phyloP scores from a whole-genome alignment of 352 stramenopile genomes.

The Globisporangium echinulatum region DNA sequence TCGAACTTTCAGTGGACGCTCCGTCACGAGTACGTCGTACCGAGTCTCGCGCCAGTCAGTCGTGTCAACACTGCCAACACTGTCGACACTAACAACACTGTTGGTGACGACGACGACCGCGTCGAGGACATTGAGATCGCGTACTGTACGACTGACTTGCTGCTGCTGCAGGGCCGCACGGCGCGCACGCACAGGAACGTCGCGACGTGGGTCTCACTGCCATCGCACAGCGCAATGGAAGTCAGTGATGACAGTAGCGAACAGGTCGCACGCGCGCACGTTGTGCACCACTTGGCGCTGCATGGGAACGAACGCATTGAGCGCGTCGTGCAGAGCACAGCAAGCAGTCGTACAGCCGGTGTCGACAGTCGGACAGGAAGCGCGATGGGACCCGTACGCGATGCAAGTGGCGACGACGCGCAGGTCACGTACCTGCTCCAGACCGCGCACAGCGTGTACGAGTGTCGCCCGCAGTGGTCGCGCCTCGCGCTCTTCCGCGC shows the following conservation, averaged over 20 bases:
- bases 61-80: not conserved
- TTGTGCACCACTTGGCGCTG: constrained; percentile 75
- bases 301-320: constrained; percentile 72
- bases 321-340: constrained; percentile 59
- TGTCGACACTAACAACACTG: not conserved
- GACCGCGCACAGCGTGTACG: constrained; percentile 78
- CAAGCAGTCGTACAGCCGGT: not conserved
- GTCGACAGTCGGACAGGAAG: not conserved
- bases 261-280: constrained; percentile 39
- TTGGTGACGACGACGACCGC: constrained; percentile 7
- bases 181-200: constrained; percentile 30
- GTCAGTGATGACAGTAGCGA: constrained; percentile 26
- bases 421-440: constrained; percentile 80
- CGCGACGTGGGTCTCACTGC: constrained; percentile 76
- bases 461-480: constrained; percentile 82
- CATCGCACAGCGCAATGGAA: constrained; percentile 54
- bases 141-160: constrained; percentile 78
- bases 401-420: constrained; percentile 18
- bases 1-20: constrained; percentile 80
- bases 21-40: constrained; percentile 61
- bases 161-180: constrained; percentile 65
- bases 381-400: too few relatives aligned
- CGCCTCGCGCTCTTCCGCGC: constrained; percentile 75
- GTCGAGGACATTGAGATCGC: constrained; percentile 52
- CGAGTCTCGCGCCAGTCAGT: constrained; percentile 26